Evolutionary conservation across 23 red algal species (phyloP), one percentile per base, ranked within the genome.

Genomic region (Gracilaria gracilis): DNA sequence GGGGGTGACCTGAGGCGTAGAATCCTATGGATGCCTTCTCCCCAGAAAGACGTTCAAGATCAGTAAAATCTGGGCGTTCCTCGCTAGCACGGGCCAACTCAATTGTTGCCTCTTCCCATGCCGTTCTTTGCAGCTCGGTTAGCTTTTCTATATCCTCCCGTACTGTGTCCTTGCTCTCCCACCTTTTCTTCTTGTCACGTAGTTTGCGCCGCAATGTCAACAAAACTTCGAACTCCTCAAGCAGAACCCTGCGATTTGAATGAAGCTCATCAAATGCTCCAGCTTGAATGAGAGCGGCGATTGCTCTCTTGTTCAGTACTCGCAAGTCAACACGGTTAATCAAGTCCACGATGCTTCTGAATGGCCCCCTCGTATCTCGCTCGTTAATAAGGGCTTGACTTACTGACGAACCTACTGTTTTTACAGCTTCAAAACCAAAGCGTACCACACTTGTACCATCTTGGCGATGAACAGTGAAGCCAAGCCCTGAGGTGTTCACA

Each of bases 231-330:
- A 98, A 74, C 39, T 64, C 32, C 13, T 95, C 85, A 21, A 94
- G 53, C 67, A 98, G 79, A 21, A 86, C 87, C 70, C 72, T 91
- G n/a, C 97, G 93, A 67, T 96, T 95, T 29, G 79, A 70, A 82
- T 95, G 88, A 37, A 95, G 80, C 24, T 82, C 80, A 82, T 98
- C 97, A 59, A 98, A 95, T 0, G 97, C 93, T 13, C 97, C 97
- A 1, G 80, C 90, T 61, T 81, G 71, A 25, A 98, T 75, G 6
- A 98, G 83, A 9, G 91, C 32, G 16, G 87, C 90, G 82, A 96
- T 85, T 5, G 94, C 80, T 6, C 97, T 65, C 66, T 98, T 98
- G 80, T 87, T 95, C 23, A 96, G 65, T 0, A 94, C 97, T 48
- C 92, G 61, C 32, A 80, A 42, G 32, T 88, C 81, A 35, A 96